A percentile compares a stretch with the other conserved stretches of the same genome.
Conservation (phyloP, 169 alveolate species). For the Eimeria nieschulzi region DNA sequence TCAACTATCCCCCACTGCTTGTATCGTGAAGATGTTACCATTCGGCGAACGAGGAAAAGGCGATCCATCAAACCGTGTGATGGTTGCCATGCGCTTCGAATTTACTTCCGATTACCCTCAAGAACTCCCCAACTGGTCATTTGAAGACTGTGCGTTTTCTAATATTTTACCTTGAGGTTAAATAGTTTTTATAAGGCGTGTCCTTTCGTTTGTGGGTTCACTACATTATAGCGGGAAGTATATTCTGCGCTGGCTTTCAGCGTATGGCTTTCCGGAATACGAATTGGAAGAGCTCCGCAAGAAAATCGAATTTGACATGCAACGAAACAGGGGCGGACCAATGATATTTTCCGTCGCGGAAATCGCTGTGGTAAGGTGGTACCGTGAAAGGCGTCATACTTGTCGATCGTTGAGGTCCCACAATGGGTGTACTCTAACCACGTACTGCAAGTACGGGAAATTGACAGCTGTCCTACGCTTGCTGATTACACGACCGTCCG, state of each 20-base stretch:
- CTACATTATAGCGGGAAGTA: no score
- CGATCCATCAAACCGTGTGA: neutral
- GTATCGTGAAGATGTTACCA: constrained; percentile 8
- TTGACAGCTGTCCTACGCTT: no score
- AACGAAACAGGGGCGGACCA: neutral
- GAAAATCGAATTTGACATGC: neutral
- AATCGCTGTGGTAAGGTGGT: neutral
- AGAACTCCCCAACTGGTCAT: neutral
- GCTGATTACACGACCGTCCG: no score
- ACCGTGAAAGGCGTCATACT: no score
- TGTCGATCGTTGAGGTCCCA: no score
- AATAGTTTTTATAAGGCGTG: no score
- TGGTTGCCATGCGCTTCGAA: neutral
- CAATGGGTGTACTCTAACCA: no score
- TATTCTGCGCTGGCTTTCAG: neutral
- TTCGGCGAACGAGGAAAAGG: neutral
- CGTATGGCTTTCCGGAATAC: neutral
- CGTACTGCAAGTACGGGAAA: no score
- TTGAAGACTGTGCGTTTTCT: neutral
- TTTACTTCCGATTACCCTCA: neutral
- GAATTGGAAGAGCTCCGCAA: neutral
- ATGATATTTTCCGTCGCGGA: neutral
- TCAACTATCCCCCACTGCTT: constrained; percentile 21
- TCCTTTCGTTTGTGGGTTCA: no score
- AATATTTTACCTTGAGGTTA: no score